These are phyloP conservation scores for Volvox reticuliferus DNA, from an alignment of 139 green algal species.

Conservation along the genomic window DNA sequence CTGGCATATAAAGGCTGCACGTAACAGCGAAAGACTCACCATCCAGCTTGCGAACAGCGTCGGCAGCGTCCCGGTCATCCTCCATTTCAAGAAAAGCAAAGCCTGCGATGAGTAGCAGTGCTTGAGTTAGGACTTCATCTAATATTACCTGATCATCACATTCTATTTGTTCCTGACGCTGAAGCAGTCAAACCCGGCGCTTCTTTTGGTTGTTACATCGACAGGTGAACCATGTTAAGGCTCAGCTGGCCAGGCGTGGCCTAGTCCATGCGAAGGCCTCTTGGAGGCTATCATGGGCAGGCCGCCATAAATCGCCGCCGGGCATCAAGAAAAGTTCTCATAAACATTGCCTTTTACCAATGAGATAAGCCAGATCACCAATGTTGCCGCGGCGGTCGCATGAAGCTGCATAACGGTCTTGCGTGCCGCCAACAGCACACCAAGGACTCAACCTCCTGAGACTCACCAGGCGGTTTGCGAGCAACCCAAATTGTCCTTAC, in stretches of 20 bases:
- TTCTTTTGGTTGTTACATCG: too few species aligned
- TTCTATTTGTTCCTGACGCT: too few species aligned
- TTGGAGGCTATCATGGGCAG: too few species aligned
- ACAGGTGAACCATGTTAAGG: too few species aligned
- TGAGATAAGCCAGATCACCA: not conserved
- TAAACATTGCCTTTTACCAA: not conserved
- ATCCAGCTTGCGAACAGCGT: conserved; percentile 64
- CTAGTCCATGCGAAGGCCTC: too few species aligned
- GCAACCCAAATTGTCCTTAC: conserved; percentile 49
- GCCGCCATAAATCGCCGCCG: not conserved
- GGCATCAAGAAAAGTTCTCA: not conserved
- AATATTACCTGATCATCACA: too few species aligned
- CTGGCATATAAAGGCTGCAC: not conserved
- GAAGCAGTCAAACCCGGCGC: too few species aligned
- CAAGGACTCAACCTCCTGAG: not conserved
- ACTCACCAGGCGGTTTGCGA: conserved; percentile 35
- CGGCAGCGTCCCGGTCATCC: conserved; percentile 65
- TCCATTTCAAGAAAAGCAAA: conserved; percentile 49
- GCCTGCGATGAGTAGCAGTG: not conserved
- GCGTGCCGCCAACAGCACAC: not conserved
- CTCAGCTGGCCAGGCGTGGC: too few species aligned
- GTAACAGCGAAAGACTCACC: too few species aligned
- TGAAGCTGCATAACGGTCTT: not conserved
- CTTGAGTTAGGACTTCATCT: not conserved
- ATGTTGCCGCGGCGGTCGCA: not conserved